Conservation (phyloP, 2,329 filamentous ascomycete species). For the Mollisiaceae sp. region DNA sequence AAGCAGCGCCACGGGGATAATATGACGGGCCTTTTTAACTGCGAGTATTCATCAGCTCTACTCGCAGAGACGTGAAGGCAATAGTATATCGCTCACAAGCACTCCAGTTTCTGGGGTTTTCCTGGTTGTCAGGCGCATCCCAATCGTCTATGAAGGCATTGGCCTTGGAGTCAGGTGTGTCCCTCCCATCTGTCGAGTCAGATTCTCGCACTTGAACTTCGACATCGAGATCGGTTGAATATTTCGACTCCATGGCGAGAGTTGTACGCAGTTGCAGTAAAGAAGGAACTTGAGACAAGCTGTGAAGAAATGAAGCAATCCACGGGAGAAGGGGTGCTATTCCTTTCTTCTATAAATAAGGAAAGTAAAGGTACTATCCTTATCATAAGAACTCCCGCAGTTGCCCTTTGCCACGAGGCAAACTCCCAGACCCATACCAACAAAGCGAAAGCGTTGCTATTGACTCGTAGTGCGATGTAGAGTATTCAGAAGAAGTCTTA, state of each 20-base stretch:
- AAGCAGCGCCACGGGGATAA: conserved; percentile 16
- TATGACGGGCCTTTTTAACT: conserved; percentile 16
- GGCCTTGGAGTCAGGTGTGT: neutral
- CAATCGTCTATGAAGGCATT: neutral
- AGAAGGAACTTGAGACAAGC: neutral
- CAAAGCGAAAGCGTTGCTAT: neutral
- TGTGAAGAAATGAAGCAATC: neutral
- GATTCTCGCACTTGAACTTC: neutral
- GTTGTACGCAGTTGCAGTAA: neutral
- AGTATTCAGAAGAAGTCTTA: no score
- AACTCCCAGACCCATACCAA: neutral
- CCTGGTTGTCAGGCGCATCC: neutral
- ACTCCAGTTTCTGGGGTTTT: conserved; percentile 6
- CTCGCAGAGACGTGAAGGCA: conserved; percentile 5
- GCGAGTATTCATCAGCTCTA: conserved; percentile 8
- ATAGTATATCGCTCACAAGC: neutral
- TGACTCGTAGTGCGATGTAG: no score
- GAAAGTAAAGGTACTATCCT: no score
- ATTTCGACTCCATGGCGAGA: neutral
- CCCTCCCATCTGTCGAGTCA: neutral
- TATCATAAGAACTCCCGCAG: no score
- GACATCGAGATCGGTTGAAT: neutral
- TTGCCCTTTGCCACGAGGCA: neutral
- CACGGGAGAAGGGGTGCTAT: neutral
- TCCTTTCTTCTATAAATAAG: no score